phyloP scores from a whole-genome alignment of 2,329 filamentous ascomycete genomes.

The Sclerotiophoma versabilis region DNA sequence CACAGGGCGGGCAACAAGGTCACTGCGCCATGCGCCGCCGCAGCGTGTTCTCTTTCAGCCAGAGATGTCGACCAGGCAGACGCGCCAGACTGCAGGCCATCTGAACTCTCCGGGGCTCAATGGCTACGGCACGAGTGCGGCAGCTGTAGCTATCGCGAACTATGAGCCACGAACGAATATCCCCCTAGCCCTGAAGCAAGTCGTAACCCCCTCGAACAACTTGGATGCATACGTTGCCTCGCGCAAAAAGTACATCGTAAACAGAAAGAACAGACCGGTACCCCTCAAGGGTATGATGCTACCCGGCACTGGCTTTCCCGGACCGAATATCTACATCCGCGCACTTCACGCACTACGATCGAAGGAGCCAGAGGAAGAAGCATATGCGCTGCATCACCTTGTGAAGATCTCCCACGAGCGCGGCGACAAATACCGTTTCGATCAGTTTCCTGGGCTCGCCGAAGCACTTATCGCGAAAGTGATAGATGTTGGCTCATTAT shows the following conservation, averaged over 20 bases:
- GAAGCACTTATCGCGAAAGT: constrained; percentile 88
- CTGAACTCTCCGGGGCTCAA: constrained; percentile 55
- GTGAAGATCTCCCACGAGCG: constrained; percentile 95
- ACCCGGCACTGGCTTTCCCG: constrained; percentile 72
- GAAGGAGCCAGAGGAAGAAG: constrained; percentile 78
- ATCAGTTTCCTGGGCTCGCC: constrained; percentile 85
- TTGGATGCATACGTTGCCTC: constrained; percentile 70
- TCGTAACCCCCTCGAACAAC: constrained; percentile 77
- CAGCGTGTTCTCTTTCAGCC: constrained; percentile 86
- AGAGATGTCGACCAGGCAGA: constrained; percentile 72
- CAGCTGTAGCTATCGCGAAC: constrained; percentile 67
- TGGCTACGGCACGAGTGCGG: constrained; percentile 46
- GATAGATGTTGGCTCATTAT: constrained; percentile 77
- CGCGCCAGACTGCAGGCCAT: constrained; percentile 59
- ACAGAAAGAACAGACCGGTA: constrained; percentile 49
- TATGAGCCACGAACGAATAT: constrained; percentile 73
- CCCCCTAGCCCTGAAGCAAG: constrained; percentile 72
- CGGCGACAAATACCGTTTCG: constrained; percentile 94
- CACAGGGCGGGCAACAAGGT: constrained; percentile 47
- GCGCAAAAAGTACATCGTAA: constrained; percentile 59
- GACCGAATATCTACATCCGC: constrained; percentile 89
- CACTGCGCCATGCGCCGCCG: constrained; percentile 80
- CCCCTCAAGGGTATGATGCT: constrained; percentile 62
- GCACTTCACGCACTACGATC: constrained; percentile 86
- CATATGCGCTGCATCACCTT: constrained; percentile 91